A percentile compares a stretch with the other conserved stretches of the same genome.
phyloP scores from a whole-genome alignment of 2,329 filamentous ascomycete species.

The Thielaviopsis musarum region DNA sequence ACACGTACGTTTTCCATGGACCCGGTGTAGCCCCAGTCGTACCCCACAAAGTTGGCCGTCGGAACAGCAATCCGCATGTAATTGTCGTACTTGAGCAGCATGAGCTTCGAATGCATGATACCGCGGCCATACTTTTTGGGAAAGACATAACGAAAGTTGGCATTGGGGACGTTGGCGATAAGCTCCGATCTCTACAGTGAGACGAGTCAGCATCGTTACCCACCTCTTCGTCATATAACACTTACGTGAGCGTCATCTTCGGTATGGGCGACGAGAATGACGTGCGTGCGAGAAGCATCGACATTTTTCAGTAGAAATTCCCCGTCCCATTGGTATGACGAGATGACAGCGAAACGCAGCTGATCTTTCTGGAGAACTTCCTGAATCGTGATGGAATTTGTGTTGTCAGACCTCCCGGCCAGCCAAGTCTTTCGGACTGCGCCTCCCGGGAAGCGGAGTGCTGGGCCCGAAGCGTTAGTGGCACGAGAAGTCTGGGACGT shows the following conservation, averaged over 20 bases:
- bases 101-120: constrained; percentile 88
- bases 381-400: constrained; percentile 71
- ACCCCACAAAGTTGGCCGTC: constrained; percentile 68
- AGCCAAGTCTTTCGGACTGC: constrained; percentile 71
- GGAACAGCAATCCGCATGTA: constrained; percentile 71
- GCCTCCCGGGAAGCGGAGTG: constrained; percentile 36
- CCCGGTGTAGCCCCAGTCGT: constrained; percentile 80
- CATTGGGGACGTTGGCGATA: constrained; percentile 30
- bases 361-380: constrained; percentile 62
- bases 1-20: constrained; percentile 62
- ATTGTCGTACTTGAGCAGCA: constrained; percentile 61
- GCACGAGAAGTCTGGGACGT: neutral
- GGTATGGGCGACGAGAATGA: constrained; percentile 44
- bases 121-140: constrained; percentile 60
- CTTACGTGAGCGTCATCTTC: constrained; percentile 34
- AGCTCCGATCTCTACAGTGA: constrained; percentile 30
- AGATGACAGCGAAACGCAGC: constrained; percentile 63
- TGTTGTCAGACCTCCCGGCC: constrained; percentile 38
- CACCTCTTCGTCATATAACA: no score
- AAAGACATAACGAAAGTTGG: constrained; percentile 55
- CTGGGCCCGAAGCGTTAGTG: constrained; percentile 2
- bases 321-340: constrained; percentile 74
- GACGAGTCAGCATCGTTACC: neutral
- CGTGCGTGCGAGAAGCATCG: constrained; percentile 38
- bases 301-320: constrained; percentile 65